A percentile compares a stretch with the other conserved stretches of the same genome.
phyloP scores from a whole-genome alignment of 768 basidiomycete species.

The Podaxis sp. region DNA sequence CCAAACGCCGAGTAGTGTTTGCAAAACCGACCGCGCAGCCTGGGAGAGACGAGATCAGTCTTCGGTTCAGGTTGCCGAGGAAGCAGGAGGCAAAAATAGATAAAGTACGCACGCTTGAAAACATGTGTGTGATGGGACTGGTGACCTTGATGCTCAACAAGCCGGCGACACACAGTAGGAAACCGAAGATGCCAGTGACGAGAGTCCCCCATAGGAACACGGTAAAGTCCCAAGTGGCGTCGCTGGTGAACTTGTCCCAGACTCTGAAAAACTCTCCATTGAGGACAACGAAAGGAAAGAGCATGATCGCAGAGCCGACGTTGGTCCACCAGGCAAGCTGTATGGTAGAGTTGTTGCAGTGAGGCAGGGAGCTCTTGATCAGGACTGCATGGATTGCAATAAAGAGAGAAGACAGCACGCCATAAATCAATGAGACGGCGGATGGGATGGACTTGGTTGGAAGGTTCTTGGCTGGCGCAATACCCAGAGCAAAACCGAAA shows the following conservation, averaged over 20 bases:
- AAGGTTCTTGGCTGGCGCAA: constrained; percentile 52
- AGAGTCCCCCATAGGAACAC: constrained; percentile 64
- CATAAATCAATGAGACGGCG: constrained; percentile 62
- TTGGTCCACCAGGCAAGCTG: constrained; percentile 82
- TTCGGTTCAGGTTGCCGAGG: background rate
- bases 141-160: constrained; percentile 81
- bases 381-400: constrained; percentile 76
- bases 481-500: constrained; percentile 73
- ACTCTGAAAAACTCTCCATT: constrained; percentile 50
- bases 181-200: constrained; percentile 77
- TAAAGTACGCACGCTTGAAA: constrained; percentile 60
- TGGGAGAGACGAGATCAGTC: constrained; percentile 24
- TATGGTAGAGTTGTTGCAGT: constrained; percentile 70
- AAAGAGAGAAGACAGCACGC: constrained; percentile 68
- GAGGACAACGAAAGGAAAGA: constrained; percentile 62
- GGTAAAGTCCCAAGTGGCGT: constrained; percentile 42
- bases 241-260: constrained; percentile 32
- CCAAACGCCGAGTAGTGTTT: constrained; percentile 77
- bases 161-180: constrained; percentile 77
- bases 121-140: constrained; percentile 84
- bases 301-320: constrained; percentile 59
- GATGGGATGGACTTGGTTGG: constrained; percentile 46
- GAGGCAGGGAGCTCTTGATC: constrained; percentile 66
- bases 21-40: constrained; percentile 82
- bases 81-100: background rate